Evolutionary conservation across 176 grass and related monocot species (phyloP).

Genomic region (Zea luxurians): DNA sequence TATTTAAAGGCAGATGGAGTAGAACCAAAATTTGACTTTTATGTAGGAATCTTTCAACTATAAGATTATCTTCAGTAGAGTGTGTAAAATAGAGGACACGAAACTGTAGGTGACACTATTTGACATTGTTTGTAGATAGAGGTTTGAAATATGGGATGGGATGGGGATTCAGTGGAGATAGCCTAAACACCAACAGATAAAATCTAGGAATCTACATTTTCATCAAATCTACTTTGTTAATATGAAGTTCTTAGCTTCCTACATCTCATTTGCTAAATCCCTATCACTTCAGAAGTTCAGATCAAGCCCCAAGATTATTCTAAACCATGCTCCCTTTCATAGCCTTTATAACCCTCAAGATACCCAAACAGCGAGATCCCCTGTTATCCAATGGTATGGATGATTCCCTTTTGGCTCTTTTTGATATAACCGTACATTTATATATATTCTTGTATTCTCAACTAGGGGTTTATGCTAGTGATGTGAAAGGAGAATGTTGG

Average conservation of each 20-base stretch:
- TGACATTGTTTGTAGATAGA: too few relatives aligned
- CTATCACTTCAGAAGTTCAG: constrained; percentile 26
- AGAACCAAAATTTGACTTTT: neutral
- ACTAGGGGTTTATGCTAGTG: constrained; percentile 45
- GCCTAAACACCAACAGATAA: neutral
- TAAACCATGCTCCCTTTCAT: constrained; percentile 39
- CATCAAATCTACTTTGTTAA: constrained; percentile 36
- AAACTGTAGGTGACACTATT: too few relatives aligned
- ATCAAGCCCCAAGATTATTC: constrained; percentile 32
- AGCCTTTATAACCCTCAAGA: constrained; percentile 50
- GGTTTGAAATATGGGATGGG: too few relatives aligned
- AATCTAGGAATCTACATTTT: neutral
- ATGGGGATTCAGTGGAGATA: too few relatives aligned
- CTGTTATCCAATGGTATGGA: constrained; percentile 43
- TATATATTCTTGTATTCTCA: constrained; percentile 26
- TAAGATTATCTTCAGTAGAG: too few relatives aligned
- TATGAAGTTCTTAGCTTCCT: constrained; percentile 28
- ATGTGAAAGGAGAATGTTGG: constrained; percentile 52
- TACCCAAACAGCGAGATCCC: constrained; percentile 44
- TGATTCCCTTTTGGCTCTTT: constrained; percentile 49
- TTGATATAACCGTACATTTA: constrained; percentile 43
- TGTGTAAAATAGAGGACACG: too few relatives aligned
- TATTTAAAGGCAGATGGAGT: too few relatives aligned
- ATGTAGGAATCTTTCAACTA: neutral
- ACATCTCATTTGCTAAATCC: constrained; percentile 33